Base-by-base conservation (phyloP, 1,284 basidiomycete genomes). In the Austroboletus novae-zelandiae region DNA sequence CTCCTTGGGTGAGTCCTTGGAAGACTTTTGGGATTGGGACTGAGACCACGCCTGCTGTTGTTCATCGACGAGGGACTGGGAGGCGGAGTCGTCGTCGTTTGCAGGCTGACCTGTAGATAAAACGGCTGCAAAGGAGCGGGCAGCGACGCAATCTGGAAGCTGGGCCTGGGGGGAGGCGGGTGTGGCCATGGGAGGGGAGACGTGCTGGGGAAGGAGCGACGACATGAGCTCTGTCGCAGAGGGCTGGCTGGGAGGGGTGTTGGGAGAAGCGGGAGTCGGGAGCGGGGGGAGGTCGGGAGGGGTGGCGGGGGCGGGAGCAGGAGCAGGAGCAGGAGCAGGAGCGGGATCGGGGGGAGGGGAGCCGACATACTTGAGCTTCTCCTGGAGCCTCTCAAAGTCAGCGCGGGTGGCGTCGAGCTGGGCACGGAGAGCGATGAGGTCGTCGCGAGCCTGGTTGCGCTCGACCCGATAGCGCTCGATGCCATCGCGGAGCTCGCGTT, bases 371-470 rank as follows among this genome's bases (percentile, higher is more conserved):
- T 43, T 63, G 11, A 67, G 56, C n/a, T 54, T 61, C 40, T 61
- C 60, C 42, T 60, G 52, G 34, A 71, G 58, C 15, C 61, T 61
- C 30, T 71, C 69, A 47, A 65, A 70, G 3, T 74, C 67, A 2
- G 65, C 56, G 48, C 72, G 71, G 15, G 66, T 57, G n/a, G 67
- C 54, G 23, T 68, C 61, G 13, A 77, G 60, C 48, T 73, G 65
- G 15, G 69, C 65, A 32, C 67, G 63, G 41, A 74, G 53, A 14
- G 61, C 45, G 17, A 53, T 10, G 18, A 74, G 56, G 47, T 75
- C 72, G 7, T 70, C 63, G 32, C 62, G 63, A 5, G 67, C 62
- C 25, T 69, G 62, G 47, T 64, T 61, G 36, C 71, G 62, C 58
- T 71, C 65, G 31, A 57, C 53, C 31, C 61, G 70, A 52, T 62